phyloP scores from a whole-genome alignment of 2,329 filamentous ascomycete genomes.

The Xylaria hypoxylon region DNA sequence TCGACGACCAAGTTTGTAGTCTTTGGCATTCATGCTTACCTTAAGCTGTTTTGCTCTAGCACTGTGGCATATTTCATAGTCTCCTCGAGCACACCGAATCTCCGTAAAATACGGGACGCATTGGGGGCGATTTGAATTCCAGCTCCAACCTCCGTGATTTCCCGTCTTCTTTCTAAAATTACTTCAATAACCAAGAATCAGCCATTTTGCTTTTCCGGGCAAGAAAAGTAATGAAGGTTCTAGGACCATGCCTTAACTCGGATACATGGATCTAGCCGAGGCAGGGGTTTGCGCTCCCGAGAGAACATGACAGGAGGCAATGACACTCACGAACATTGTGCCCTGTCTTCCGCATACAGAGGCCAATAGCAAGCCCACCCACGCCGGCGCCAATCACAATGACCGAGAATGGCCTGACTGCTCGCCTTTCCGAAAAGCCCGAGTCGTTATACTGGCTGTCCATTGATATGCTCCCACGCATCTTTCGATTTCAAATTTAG shows the following conservation, averaged over 20 bases:
- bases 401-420: slow-evolving; percentile 37
- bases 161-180: slow-evolving; percentile 52
- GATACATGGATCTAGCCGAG: not conserved
- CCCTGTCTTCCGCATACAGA: slow-evolving; percentile 50
- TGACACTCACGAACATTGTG: slow-evolving; percentile 33
- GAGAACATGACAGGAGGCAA: not conserved
- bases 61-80: slow-evolving; percentile 40
- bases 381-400: slow-evolving; percentile 56
- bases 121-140: slow-evolving; percentile 56
- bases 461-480: slow-evolving; percentile 16
- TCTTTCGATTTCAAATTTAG: not conserved
- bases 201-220: not conserved
- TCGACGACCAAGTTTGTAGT: not conserved
- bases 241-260: not conserved
- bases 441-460: slow-evolving; percentile 14
- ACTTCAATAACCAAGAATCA: slow-evolving; percentile 33
- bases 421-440: slow-evolving; percentile 30
- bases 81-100: slow-evolving; percentile 48
- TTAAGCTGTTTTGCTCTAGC: slow-evolving; percentile 48
- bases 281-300: not conserved
- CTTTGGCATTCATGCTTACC: slow-evolving; percentile 38
- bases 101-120: slow-evolving; percentile 47
- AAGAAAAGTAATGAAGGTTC: not conserved
- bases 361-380: slow-evolving; percentile 55
- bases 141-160: slow-evolving; percentile 54